Conservation (phyloP, 192 early-diverging fungal genomes). For the Podochytrium sp. region DNA sequence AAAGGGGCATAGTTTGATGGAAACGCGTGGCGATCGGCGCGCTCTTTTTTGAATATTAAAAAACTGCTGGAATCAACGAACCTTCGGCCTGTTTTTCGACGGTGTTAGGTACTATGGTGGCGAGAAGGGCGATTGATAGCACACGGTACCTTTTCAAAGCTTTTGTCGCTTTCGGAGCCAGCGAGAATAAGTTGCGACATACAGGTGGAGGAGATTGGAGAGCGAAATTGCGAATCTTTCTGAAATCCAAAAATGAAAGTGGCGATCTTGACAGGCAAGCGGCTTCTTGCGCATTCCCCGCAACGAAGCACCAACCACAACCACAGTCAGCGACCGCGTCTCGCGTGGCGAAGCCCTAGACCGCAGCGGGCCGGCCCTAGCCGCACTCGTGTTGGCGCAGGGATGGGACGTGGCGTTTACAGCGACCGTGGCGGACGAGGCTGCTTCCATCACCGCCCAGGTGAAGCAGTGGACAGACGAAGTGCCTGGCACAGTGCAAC, state of each 20-base stretch:
- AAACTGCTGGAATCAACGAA: neutral
- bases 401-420: conserved; percentile 27
- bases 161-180: conserved; percentile 17
- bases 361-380: conserved; percentile 16
- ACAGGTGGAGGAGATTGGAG: too few relatives aligned
- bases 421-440: conserved; percentile 35
- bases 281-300: neutral
- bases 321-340: conserved; percentile 23
- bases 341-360: conserved; percentile 4
- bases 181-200: conserved; percentile 10
- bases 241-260: neutral
- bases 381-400: neutral
- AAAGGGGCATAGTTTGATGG: neutral
- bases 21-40: neutral
- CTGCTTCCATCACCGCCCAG: conserved; percentile 23
- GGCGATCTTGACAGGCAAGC: neutral
- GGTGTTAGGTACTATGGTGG: too few relatives aligned
- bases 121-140: neutral
- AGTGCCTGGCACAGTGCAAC: conserved; percentile 30
- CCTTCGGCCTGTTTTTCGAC: neutral
- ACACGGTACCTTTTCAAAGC: conserved; percentile 7
- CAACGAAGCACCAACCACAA: neutral
- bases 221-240: neutral
- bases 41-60: too few relatives aligned
- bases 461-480: conserved; percentile 28